Evolutionary conservation across 2,329 filamentous ascomycete genomes (phyloP).

Genomic region (Thermomyces lanuginosus): DNA sequence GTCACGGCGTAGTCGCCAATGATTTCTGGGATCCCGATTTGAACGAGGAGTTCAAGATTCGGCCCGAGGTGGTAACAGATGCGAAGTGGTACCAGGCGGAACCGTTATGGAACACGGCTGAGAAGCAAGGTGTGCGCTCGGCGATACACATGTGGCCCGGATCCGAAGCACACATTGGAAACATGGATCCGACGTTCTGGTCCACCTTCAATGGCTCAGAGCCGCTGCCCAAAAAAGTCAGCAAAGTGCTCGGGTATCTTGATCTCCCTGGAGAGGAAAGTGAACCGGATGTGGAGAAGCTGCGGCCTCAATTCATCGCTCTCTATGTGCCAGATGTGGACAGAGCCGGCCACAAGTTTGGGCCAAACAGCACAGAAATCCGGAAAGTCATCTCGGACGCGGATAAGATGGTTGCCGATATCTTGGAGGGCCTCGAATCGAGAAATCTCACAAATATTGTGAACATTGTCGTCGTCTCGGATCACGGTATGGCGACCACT

Average conservation of each 20-base stretch:
- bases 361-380: constrained; percentile 90
- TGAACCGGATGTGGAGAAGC: constrained; percentile 32
- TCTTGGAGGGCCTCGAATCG: constrained; percentile 60
- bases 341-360: constrained; percentile 67
- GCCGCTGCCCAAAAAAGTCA: constrained; percentile 55
- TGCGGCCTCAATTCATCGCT: constrained; percentile 77
- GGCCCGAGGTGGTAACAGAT: constrained; percentile 57
- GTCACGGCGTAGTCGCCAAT: constrained; percentile 85
- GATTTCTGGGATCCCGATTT: constrained; percentile 77
- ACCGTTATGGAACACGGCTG: constrained; percentile 85
- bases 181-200: constrained; percentile 59
- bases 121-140: constrained; percentile 58
- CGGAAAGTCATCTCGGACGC: constrained; percentile 58
- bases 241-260: constrained; percentile 63
- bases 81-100: constrained; percentile 91
- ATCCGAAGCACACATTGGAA: constrained; percentile 68
- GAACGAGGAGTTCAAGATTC: constrained; percentile 70
- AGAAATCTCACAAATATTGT: constrained; percentile 80
- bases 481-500: constrained; percentile 96
- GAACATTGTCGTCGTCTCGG: constrained; percentile 89
- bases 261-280: constrained; percentile 63
- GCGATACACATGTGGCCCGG: constrained; percentile 99
- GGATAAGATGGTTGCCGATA: constrained; percentile 61
- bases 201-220: constrained; percentile 76
- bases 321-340: constrained; percentile 93